Conservation (phyloP, 371 early-diverging fungal species). For the Mycotypha africana region DNA sequence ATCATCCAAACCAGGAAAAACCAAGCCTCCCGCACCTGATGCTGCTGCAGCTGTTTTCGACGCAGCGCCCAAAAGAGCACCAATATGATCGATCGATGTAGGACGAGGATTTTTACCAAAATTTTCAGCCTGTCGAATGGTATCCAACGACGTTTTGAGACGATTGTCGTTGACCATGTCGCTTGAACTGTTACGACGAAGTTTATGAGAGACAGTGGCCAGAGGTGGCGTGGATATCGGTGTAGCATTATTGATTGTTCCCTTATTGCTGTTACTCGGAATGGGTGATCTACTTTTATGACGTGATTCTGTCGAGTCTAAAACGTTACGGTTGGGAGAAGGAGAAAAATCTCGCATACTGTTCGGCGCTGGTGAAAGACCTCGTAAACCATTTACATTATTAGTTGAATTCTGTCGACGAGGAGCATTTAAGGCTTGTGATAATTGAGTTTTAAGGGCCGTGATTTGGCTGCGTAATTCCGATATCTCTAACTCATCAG, state of each 20-base stretch:
- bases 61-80: too few relatives aligned
- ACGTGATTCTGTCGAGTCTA: slow-evolving; percentile 7
- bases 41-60: slow-evolving; percentile 13
- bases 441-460: slow-evolving; percentile 43
- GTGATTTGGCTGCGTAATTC: slow-evolving; percentile 44
- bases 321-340: slow-evolving; percentile 21
- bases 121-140: slow-evolving; percentile 29
- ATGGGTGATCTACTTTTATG: slow-evolving; percentile 16
- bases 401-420: slow-evolving; percentile 27
- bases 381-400: too few relatives aligned
- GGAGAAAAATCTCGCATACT: slow-evolving; percentile 32
- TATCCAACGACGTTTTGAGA: slow-evolving; percentile 34
- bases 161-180: slow-evolving; percentile 24
- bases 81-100: slow-evolving; percentile 36
- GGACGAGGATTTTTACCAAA: slow-evolving; percentile 33
- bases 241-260: background rate
- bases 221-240: background rate
- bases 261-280: background rate
- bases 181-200: slow-evolving; percentile 42
- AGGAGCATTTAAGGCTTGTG: slow-evolving; percentile 33
- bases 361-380: slow-evolving; percentile 28
- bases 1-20: too few relatives aligned
- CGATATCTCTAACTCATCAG: slow-evolving; percentile 36
- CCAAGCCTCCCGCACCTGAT: slow-evolving; percentile 12
- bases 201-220: background rate